A percentile compares a stretch with the other conserved stretches of the same genome.
phyloP scores from a whole-genome alignment of 2,329 filamentous ascomycete genomes.

The Xylariaceae sp. region DNA sequence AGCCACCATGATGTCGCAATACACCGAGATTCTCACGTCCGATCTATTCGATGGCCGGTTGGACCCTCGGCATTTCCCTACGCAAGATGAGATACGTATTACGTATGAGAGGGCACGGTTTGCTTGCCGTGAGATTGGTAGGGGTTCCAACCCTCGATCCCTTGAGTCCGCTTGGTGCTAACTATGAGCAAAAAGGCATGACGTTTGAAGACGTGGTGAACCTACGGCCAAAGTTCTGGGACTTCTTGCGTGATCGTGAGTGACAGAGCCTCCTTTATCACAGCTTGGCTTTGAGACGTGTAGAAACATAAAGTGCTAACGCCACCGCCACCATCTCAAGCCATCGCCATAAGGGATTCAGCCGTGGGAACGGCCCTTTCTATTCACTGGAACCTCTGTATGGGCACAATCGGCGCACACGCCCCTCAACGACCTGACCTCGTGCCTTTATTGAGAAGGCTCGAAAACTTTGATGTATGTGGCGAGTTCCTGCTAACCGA shows the following conservation, averaged over 20 bases:
- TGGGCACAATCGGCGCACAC: slow-evolving; percentile 25
- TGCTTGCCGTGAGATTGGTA: slow-evolving; percentile 16
- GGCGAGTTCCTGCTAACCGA: slow-evolving; percentile 38
- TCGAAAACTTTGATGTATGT: slow-evolving; percentile 23
- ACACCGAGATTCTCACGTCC: slow-evolving; percentile 10
- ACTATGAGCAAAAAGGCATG: slow-evolving; percentile 8
- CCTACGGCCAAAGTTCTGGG: slow-evolving; percentile 26
- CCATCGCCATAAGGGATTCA: slow-evolving; percentile 19
- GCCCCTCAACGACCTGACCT: slow-evolving; percentile 20
- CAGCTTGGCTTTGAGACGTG: not conserved
- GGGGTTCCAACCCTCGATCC: not conserved
- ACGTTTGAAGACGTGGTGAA: slow-evolving; percentile 22
- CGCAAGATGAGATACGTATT: slow-evolving; percentile 9
- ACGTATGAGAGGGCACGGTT: slow-evolving; percentile 16
- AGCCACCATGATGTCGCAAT: slow-evolving; percentile 5
- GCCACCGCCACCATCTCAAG: not conserved
- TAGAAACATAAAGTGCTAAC: not conserved
- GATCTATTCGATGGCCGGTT: slow-evolving; percentile 8
- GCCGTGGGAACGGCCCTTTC: slow-evolving; percentile 21
- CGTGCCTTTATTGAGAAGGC: slow-evolving; percentile 8
- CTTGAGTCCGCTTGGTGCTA: not conserved
- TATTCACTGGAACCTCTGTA: slow-evolving; percentile 33
- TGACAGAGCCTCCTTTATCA: not conserved
- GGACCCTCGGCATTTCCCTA: slow-evolving; percentile 16
- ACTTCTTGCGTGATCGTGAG: slow-evolving; percentile 24